Base-by-base conservation (phyloP, 331 rosid species). In the Erythrophleum ivorense region DNA sequence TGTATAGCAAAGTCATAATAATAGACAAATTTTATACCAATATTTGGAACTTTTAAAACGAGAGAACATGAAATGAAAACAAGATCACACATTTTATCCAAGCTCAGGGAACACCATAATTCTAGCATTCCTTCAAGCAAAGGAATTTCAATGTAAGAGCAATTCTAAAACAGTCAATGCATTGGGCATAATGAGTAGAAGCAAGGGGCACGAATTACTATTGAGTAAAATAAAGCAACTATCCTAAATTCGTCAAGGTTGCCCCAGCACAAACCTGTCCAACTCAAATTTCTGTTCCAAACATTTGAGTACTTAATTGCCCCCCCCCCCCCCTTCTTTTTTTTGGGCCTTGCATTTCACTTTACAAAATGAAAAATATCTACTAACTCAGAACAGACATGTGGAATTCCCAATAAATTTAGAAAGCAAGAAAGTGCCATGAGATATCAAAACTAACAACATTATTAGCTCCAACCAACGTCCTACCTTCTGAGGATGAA, bases 1-100 rank as follows among this genome's bases (percentile, higher is more conserved):
- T 33, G 50, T 52, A 74, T 55, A 40, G 64, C 64, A 74, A 63
- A 82, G 18, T 78, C 54, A 64, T 53, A 33, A 82, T 72, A 16
- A 36, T 62, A 67, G 69, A 80, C 10, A 45, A 78, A 38, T 31
- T 68, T 52, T 75, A 71, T 33, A 52, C 70, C 55, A 75, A 71
- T 77, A 58, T 45, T 83, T 36, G 62, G 46, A 78, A 52, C 46
- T 69, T 66, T 7, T 69, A 70, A 45, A 43, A 69, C n/a, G 21
- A 21, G 55, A 43, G 36, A 79, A 57, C 55, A 62, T 52, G 53
- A 75, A 73, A 16, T 3, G 69, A 76, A 76, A 60, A 73, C 24
- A 77, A 70, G 45, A 55, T 71, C 43, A 63, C 50, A 43, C 45
- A 60, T 69, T 84, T 76, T 36, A 50, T 60, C 64, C n/a, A 5